Percentiles rank a stretch among this genome's conserved stretches.
Evolutionary conservation across 2,329 filamentous ascomycete species (phyloP).

Genomic region (Biscogniauxia marginata): DNA sequence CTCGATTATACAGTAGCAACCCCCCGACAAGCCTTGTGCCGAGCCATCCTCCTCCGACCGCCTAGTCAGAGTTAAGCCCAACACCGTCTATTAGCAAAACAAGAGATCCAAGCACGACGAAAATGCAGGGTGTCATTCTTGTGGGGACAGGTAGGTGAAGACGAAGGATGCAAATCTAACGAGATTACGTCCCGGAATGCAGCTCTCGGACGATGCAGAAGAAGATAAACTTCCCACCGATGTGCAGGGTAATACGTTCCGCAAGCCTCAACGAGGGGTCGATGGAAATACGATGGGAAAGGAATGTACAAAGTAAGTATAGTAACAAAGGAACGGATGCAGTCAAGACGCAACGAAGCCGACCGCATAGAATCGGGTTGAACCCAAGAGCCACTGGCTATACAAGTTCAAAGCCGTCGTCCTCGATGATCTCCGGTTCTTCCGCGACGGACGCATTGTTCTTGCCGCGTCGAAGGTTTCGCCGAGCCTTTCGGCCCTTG

Average conservation of each 20-base stretch:
- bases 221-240: no score
- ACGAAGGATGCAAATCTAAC: no score
- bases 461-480: constrained; percentile 35
- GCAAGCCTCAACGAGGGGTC: no score
- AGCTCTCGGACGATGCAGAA: no score
- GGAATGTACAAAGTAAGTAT: constrained; percentile 8
- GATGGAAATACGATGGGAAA: background rate
- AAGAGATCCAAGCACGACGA: no score
- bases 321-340: constrained; percentile 7
- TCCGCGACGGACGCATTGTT: constrained; percentile 23
- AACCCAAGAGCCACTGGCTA: constrained; percentile 13
- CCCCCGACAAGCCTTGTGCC: no score
- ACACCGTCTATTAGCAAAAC: constrained; percentile 22
- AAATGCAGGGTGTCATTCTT: no score
- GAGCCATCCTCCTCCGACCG: constrained; percentile 28
- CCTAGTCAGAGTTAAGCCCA: constrained; percentile 26
- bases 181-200: no score
- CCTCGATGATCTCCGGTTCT: constrained; percentile 33
- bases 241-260: no score
- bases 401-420: constrained; percentile 44
- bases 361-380: background rate
- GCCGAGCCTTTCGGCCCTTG: constrained; percentile 43
- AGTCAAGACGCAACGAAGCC: constrained; percentile 5
- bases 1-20: no score
- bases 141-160: no score